These are phyloP conservation scores for Exophiala viscosa DNA, from an alignment of 2,329 filamentous ascomycete species.

Conservation along the genomic window DNA sequence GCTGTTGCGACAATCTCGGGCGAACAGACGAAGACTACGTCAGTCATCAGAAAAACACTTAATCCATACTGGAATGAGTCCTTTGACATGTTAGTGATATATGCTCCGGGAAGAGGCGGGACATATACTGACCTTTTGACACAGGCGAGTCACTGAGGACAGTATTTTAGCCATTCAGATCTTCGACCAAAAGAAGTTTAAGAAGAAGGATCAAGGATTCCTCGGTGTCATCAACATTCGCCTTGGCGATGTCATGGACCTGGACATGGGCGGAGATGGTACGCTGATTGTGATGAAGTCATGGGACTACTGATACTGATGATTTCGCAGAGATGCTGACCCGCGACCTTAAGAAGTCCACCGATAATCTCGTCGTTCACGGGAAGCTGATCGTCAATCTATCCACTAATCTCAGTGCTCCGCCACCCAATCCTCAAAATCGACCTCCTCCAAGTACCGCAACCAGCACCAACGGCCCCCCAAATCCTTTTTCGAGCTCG, in stretches of 20 bases:
- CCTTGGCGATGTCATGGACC: slow-evolving; percentile 88
- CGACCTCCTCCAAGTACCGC: slow-evolving; percentile 21
- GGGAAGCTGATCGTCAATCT: slow-evolving; percentile 96
- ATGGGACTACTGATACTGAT: slow-evolving; percentile 28
- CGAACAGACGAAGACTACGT: slow-evolving; percentile 97
- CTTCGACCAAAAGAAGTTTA: slow-evolving; percentile 99
- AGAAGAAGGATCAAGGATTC: slow-evolving; percentile 99
- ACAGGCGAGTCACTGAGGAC: slow-evolving; percentile 84
- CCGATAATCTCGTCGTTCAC: slow-evolving; percentile 94
- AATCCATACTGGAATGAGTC: slow-evolving; percentile 99
- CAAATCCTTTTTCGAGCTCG: slow-evolving; percentile 14
- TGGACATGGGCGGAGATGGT: slow-evolving; percentile 90
- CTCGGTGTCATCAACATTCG: slow-evolving; percentile 96
- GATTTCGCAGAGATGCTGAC: slow-evolving; percentile 79
- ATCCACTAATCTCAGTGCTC: slow-evolving; percentile 75
- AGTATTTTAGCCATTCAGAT: slow-evolving; percentile 97
- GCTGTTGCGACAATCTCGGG: slow-evolving; percentile 95
- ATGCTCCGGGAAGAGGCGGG: neutral
- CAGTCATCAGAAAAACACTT: slow-evolving; percentile 92
- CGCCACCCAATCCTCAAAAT: slow-evolving; percentile 23
- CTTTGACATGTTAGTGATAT: slow-evolving; percentile 80
- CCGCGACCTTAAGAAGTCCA: slow-evolving; percentile 93
- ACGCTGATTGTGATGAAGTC: slow-evolving; percentile 32
- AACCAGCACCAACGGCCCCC: slow-evolving; percentile 19
- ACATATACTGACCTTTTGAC: slow-evolving; percentile 12